Conservation (phyloP, 176 grass and related monocot species). For the Zizania latifolia region DNA sequence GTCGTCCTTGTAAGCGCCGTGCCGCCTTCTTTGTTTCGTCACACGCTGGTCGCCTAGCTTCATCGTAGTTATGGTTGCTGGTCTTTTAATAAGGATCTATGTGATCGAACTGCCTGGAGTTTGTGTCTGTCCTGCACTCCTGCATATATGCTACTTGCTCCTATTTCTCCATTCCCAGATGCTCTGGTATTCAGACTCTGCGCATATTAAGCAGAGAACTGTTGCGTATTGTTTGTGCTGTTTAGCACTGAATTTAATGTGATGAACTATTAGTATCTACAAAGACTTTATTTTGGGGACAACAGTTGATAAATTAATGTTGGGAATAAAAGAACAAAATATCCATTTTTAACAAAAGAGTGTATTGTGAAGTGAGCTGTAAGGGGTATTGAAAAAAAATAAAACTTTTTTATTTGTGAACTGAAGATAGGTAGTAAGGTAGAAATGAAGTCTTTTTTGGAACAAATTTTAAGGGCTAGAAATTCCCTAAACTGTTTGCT, state of each 20-base stretch:
- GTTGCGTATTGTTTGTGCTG: conserved; percentile 16
- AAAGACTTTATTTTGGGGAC: no score
- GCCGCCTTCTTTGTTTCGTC: no score
- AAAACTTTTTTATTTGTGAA: no score
- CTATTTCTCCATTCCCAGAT: conserved; percentile 1
- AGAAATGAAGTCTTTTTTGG: no score
- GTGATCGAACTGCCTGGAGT: conserved; percentile 26
- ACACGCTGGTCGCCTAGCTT: conserved; percentile 6
- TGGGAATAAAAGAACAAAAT: no score
- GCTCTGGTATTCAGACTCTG: conserved; percentile 16
- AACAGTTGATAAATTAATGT: no score
- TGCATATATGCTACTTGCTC: conserved; percentile 29
- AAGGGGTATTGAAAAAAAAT: no score
- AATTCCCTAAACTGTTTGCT: no score
- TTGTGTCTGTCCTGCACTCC: neutral
- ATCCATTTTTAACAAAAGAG: no score
- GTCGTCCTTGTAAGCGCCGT: neutral
- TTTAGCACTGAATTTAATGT: conserved; percentile 17
- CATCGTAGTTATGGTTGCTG: conserved; percentile 11
- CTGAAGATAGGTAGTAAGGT: no score
- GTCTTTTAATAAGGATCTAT: conserved; percentile 31
- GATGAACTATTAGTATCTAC: neutral
- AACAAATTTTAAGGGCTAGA: no score
- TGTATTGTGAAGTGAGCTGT: no score
- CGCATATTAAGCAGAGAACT: conserved; percentile 31